A percentile compares a stretch with the other conserved stretches of the same genome.
These are phyloP conservation scores for Asterella californica DNA, from an alignment of 225 moss, liverwort and hornwort species.

Conservation along the genomic window DNA sequence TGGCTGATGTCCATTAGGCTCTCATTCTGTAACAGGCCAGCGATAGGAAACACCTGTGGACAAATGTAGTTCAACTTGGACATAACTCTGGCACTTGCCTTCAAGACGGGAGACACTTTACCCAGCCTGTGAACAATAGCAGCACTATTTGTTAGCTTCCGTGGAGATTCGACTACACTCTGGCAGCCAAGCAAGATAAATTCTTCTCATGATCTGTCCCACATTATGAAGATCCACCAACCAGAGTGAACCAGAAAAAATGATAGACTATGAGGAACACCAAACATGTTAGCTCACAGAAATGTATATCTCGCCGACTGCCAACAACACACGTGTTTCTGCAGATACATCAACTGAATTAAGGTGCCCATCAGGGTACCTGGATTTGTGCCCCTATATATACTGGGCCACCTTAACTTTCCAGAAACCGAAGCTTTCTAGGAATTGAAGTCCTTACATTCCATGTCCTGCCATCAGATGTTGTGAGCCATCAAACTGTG, in stretches of 20 bases:
- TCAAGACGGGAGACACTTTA: conserved; percentile 77
- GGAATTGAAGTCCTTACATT: conserved; percentile 49
- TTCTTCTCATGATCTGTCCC: neutral
- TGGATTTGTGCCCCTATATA: neutral
- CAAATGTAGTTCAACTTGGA: conserved; percentile 83
- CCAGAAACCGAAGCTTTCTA: neutral
- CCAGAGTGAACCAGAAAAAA: neutral
- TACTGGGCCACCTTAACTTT: neutral
- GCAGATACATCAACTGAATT: neutral
- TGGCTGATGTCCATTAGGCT: conserved; percentile 27
- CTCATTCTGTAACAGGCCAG: conserved; percentile 51
- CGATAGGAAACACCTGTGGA: conserved; percentile 87
- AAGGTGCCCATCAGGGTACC: neutral
- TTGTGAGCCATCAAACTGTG: conserved; percentile 57
- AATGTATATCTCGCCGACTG: neutral
- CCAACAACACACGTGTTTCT: neutral
- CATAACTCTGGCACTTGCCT: conserved; percentile 76
- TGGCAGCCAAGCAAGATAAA: neutral
- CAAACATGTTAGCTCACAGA: neutral
- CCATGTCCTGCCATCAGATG: conserved; percentile 98
- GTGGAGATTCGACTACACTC: no score
- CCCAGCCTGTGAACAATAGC: conserved; percentile 41
- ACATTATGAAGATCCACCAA: neutral
- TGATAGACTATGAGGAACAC: neutral
- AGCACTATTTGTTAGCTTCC: neutral